Evolutionary conservation across 371 early-diverging fungal species (phyloP), one percentile per base, ranked within the genome.

Genomic region (Syncephalastrum monosporum): DNA sequence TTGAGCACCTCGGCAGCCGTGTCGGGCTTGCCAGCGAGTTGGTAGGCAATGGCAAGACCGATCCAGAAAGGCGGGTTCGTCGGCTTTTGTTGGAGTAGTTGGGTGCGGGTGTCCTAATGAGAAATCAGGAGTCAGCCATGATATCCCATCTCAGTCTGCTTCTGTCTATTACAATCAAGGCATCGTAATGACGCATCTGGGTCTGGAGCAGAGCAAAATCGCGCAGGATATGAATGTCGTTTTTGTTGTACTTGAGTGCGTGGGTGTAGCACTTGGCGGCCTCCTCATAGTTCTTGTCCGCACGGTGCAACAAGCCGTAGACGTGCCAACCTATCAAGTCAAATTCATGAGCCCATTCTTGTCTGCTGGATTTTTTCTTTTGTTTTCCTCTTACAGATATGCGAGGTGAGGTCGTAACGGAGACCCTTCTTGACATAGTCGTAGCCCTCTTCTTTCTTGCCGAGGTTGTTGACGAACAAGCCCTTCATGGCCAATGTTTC

Each of bases 401-500:
- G 91, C 68, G 91, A 92, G 42, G 77, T 87, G 49, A 94, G 68
- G 62, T 92, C 92, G 57, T 86, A 75, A 38, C 82, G 75, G 48
- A 96, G 71, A 27, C 96, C 97, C 67, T 88, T 88, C 68, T 90
- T 92, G 64, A 95, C 94, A 59, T 80, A 81, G 43, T 91, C 92
- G 64, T 92, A 91, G 8, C 89, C 96, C 69, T 98, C 97, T 27
- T 94, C 94, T 65, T 90, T 91, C 70, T 91, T 87, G 45, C 93
- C 92, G 64, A 97, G 73, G 59, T 92, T 84, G 61, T 86, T 84
- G 57, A 91, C 74, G 69, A 97, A 95, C 57, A 98, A 79, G 16
- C 97, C 97, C 69, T 95, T 96, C 86, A 98, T 82, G 6, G 97
- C 93, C 63, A 94, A 77, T 2, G 97, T 93, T 73, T 98, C 98